These are phyloP conservation scores for Plectranthus barbatus DNA, from an alignment of 257 asterid genomes.

Conservation along the genomic window DNA sequence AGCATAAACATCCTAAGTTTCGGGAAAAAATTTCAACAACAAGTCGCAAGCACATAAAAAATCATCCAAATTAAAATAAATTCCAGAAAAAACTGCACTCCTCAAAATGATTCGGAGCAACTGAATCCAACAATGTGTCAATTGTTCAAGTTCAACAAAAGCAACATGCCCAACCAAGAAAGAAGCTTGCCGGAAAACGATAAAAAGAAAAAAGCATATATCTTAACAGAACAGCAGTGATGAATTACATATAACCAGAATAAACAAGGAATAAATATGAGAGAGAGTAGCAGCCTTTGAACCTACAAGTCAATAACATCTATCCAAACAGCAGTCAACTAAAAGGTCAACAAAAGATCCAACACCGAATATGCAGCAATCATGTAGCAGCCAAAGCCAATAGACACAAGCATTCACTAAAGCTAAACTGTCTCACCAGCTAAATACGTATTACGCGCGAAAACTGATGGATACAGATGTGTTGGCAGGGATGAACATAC, in stretches of 20 bases:
- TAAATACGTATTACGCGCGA: not conserved
- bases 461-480: not conserved
- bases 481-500: not conserved
- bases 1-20: not conserved
- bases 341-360: conserved; percentile 17
- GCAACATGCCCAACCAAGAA: not conserved
- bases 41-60: not conserved
- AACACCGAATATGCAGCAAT: not conserved
- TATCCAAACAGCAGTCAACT: conserved; percentile 17
- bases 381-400: not conserved
- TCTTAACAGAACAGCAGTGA: conserved; percentile 6
- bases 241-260: conserved; percentile 7
- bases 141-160: not conserved
- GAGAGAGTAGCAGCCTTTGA: conserved; percentile 8
- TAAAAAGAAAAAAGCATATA: not conserved
- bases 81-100: not conserved
- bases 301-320: conserved; percentile 1
- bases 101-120: not conserved
- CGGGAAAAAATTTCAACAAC: not conserved
- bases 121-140: not conserved
- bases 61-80: not conserved
- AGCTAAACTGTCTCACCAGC: conserved; percentile 5
- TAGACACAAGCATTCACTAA: conserved; percentile 8
- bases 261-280: conserved; percentile 10
- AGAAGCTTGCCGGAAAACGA: not conserved